Evolutionary conservation across 2,329 filamentous ascomycete genomes (phyloP), one percentile per base, ranked within the genome.

Genomic region (Davidsoniella virescens): DNA sequence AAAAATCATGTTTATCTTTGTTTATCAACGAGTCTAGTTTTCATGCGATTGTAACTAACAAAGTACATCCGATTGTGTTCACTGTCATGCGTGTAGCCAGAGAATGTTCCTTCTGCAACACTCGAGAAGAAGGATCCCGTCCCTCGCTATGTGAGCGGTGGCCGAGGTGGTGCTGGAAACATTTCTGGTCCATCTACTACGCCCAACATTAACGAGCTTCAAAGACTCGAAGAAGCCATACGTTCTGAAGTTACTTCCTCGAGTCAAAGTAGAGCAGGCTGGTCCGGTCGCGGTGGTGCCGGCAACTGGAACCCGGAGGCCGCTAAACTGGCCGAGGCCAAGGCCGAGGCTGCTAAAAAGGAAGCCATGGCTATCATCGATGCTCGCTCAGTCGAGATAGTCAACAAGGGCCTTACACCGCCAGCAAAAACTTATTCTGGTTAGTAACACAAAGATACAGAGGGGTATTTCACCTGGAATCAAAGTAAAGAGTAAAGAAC

Each of bases 101-200:
- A 33, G 41, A 23, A 23, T 47, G 43, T 12, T 33, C 29, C 26
- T 12, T 39, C 7, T 18, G 51, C 62, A 60, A 60, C 66, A 55
- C 40, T 61, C 53, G 61, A 65, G 57, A 58, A 61, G 8, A 63
- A 64, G 52, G 61, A 61, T 41, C 14, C 23, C 16, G 39, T 12
- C 10, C 29, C 47, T 39, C 25, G 39, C 58, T 70, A 70, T 62
- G 56, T 64, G 18, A 62, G 67, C 38, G 64, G 63, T 36, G 78
- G 78, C 49, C 72, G 78, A 52, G 78, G 78, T 55, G 78, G 78
- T 17, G 75, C 76, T 1, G 78, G 78, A 37, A 82, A 82, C 65
- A 77, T 71, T 58, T 60, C 70, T 48, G 66, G 69, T 49, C 56
- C 64, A 16, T 60, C 70, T 48, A 65, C 69, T 49, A 56, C 64